Evolutionary conservation across 192 early-diverging fungal species (phyloP).

Genomic region (Dispira parvispora): DNA sequence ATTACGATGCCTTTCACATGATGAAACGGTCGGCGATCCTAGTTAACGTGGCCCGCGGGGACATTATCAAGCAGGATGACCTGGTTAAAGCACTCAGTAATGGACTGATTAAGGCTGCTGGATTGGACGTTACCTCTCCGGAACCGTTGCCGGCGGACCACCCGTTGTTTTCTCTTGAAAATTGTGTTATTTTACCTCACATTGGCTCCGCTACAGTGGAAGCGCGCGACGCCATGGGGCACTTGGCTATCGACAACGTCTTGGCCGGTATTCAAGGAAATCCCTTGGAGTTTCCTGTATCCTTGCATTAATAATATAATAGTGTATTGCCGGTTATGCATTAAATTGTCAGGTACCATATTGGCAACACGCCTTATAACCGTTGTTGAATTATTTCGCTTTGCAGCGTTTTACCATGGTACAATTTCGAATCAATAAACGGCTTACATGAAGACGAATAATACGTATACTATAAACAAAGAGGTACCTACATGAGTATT

Average conservation of each 20-base stretch:
- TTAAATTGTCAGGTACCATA: too few species aligned
- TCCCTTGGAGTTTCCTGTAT: slow-evolving; percentile 17
- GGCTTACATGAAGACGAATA: too few species aligned
- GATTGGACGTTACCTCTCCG: slow-evolving; percentile 76
- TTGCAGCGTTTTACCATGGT: too few species aligned
- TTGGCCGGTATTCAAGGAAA: slow-evolving; percentile 37
- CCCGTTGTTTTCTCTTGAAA: slow-evolving; percentile 35
- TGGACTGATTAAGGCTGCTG: slow-evolving; percentile 41
- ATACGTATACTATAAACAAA: too few species aligned
- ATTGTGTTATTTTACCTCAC: slow-evolving; percentile 68
- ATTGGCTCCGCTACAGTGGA: slow-evolving; percentile 71
- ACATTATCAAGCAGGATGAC: slow-evolving; percentile 58
- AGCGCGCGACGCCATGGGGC: slow-evolving; percentile 64
- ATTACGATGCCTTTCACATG: slow-evolving; percentile 36
- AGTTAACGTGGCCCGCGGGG: slow-evolving; percentile 69
- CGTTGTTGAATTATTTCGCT: background rate
- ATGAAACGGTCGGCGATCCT: slow-evolving; percentile 58
- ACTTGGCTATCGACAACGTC: slow-evolving; percentile 56
- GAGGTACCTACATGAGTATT: too few species aligned
- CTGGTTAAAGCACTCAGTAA: slow-evolving; percentile 44
- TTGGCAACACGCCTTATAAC: too few species aligned
- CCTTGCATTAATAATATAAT: background rate
- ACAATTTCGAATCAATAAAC: too few species aligned
- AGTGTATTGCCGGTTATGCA: too few species aligned
- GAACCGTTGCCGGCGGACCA: slow-evolving; percentile 57